phyloP scores from a whole-genome alignment of 306 rosid species.

The Cicer bijugum region DNA sequence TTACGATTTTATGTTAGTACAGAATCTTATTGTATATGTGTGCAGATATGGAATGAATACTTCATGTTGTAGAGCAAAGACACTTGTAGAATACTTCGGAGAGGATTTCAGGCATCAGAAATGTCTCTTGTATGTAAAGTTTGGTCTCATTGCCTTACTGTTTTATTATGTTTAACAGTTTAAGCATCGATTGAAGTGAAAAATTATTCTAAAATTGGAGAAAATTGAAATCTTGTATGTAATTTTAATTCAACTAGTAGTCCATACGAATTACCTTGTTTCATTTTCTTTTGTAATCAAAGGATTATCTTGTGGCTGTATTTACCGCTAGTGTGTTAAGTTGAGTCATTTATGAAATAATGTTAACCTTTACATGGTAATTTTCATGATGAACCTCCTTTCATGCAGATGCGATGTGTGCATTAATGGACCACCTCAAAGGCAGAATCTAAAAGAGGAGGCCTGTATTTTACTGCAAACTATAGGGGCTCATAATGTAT shows the following conservation, averaged over 20 bases:
- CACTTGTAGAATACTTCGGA: conserved; percentile 86
- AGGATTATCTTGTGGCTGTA: conserved; percentile 7
- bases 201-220: conserved; percentile 8
- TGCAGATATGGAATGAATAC: conserved; percentile 87
- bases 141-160: conserved; percentile 28
- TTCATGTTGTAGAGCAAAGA: conserved; percentile 79
- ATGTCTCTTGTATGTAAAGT: conserved; percentile 73
- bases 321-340: conserved; percentile 10
- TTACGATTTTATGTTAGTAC: conserved; percentile 19
- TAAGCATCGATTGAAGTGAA: conserved; percentile 24
- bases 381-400: conserved; percentile 28
- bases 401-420: conserved; percentile 87
- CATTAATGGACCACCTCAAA: conserved; percentile 72
- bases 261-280: conserved; percentile 1
- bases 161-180: conserved; percentile 32
- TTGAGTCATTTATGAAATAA: conserved; percentile 17
- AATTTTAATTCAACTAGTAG: conserved; percentile 20
- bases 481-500: conserved; percentile 62
- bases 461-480: conserved; percentile 65
- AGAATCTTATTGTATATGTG: conserved; percentile 22
- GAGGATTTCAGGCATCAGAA: conserved; percentile 65
- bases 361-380: conserved; percentile 4
- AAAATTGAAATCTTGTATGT: conserved; percentile 27
- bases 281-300: conserved; percentile 31
- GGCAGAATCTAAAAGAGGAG: conserved; percentile 77